Conservation (phyloP, 495 filamentous ascomycete genomes). For the Parathielavia appendiculata region DNA sequence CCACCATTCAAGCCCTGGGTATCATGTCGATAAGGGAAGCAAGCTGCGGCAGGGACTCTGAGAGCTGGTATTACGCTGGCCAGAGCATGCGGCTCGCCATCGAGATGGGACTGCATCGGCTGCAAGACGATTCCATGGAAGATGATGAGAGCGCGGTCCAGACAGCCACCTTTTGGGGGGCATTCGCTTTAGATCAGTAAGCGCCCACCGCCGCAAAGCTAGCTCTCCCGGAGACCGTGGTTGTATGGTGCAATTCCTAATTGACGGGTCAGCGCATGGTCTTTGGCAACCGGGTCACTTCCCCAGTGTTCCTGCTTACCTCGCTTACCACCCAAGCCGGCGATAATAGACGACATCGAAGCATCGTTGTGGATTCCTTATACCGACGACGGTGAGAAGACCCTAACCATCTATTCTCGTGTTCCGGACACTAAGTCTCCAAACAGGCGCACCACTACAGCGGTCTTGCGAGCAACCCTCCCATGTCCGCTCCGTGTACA, state of each 20-base stretch:
- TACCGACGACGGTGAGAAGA: slow-evolving; percentile 49
- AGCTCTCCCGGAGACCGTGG: neutral
- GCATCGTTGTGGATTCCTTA: slow-evolving; percentile 54
- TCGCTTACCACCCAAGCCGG: slow-evolving; percentile 52
- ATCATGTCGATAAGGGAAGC: slow-evolving; percentile 68
- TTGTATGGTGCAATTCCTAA: neutral
- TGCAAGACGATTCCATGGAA: slow-evolving; percentile 39
- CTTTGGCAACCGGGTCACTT: slow-evolving; percentile 56
- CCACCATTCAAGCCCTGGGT: slow-evolving; percentile 71
- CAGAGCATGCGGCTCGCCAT: slow-evolving; percentile 60
- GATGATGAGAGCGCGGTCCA: slow-evolving; percentile 57
- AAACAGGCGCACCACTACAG: slow-evolving; percentile 41
- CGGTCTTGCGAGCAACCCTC: slow-evolving; percentile 49
- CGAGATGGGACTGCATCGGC: slow-evolving; percentile 59
- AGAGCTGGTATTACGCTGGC: slow-evolving; percentile 61
- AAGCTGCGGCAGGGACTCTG: slow-evolving; percentile 59
- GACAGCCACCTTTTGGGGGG: slow-evolving; percentile 67
- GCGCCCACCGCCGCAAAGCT: slow-evolving; percentile 14
- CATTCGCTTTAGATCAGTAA: slow-evolving; percentile 66
- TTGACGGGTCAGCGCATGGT: slow-evolving; percentile 50
- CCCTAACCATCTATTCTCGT: slow-evolving; percentile 1
- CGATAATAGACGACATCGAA: slow-evolving; percentile 51
- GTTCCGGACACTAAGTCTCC: slow-evolving; percentile 19
- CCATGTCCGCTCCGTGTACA: slow-evolving; percentile 54
- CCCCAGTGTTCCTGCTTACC: slow-evolving; percentile 57